Percentiles rank a stretch among this genome's conserved stretches.
Conservation (phyloP, 495 filamentous ascomycete genomes). For the Aspergillus ostianus region DNA sequence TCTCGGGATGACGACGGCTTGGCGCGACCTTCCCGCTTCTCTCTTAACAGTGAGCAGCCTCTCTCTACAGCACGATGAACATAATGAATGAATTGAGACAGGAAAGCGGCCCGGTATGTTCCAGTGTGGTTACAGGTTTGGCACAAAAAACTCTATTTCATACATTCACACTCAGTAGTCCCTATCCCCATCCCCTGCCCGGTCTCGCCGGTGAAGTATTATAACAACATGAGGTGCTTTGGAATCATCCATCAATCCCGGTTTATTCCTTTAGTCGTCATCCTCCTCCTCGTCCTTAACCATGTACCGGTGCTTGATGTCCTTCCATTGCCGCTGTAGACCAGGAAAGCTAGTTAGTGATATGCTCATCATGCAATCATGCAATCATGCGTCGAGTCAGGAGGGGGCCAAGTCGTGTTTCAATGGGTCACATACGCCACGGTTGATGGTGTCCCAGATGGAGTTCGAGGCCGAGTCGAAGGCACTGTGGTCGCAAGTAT, state of each 20-base stretch:
- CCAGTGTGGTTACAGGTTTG: conserved; percentile 14
- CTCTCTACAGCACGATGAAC: too few species aligned
- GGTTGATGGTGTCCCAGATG: conserved; percentile 87
- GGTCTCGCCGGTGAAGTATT: conserved; percentile 10
- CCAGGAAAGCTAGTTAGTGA: conserved; percentile 31
- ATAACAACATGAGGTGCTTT: conserved; percentile 25
- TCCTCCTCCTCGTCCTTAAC: conserved; percentile 60
- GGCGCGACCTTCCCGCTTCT: background rate
- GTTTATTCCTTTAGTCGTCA: conserved; percentile 39
- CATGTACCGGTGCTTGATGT: conserved; percentile 87
- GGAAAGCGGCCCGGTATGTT: conserved; percentile 18
- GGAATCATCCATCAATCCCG: conserved; percentile 11
- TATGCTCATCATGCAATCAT: conserved; percentile 5
- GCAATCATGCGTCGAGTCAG: conserved; percentile 1
- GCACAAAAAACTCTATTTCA: conserved; percentile 32
- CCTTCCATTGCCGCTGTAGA: conserved; percentile 96
- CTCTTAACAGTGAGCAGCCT: background rate
- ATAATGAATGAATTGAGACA: too few species aligned
- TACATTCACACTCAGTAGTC: conserved; percentile 31
- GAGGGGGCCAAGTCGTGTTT: background rate
- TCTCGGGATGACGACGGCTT: background rate
- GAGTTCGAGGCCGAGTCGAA: conserved; percentile 76
- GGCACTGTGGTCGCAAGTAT: conserved; percentile 49
- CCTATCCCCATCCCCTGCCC: conserved; percentile 4
- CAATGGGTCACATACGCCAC: conserved; percentile 66